These are phyloP conservation scores for Backusella mclennaniae DNA, from an alignment of 192 early-diverging fungal genomes.

Conservation along the genomic window DNA sequence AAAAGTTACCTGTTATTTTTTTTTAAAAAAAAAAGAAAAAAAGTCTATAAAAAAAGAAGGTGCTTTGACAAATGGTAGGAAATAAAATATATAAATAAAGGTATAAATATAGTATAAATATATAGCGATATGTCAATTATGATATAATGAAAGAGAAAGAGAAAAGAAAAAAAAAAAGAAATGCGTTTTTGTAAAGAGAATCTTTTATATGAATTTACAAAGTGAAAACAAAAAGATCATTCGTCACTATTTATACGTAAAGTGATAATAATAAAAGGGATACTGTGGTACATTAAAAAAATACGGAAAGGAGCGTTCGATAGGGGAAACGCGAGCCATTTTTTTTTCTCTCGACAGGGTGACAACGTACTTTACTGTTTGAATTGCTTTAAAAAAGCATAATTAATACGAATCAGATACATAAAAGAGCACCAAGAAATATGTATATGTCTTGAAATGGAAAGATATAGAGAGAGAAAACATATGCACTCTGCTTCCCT, in stretches of 20 bases:
- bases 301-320: slow-evolving; percentile 5
- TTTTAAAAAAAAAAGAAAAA: neutral
- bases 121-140: neutral
- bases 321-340: slow-evolving; percentile 1
- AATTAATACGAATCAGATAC: neutral
- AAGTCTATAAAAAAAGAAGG: neutral
- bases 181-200: neutral
- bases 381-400: neutral
- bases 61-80: neutral
- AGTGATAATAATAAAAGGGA: slow-evolving; percentile 6
- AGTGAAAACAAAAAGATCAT: neutral
- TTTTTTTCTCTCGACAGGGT: neutral
- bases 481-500: neutral
- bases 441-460: slow-evolving; percentile 1
- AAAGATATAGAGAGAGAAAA: neutral
- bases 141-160: neutral
- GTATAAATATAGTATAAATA: neutral
- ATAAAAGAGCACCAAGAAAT: neutral
- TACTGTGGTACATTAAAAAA: neutral
- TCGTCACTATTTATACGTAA: slow-evolving; percentile 8
- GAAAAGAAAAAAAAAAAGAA: neutral
- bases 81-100: neutral
- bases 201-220: neutral
- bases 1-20: neutral
- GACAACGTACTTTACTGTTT: neutral